Evolutionary conservation across 805 yeast species (phyloP).

Genomic region (Starmerella floris): DNA sequence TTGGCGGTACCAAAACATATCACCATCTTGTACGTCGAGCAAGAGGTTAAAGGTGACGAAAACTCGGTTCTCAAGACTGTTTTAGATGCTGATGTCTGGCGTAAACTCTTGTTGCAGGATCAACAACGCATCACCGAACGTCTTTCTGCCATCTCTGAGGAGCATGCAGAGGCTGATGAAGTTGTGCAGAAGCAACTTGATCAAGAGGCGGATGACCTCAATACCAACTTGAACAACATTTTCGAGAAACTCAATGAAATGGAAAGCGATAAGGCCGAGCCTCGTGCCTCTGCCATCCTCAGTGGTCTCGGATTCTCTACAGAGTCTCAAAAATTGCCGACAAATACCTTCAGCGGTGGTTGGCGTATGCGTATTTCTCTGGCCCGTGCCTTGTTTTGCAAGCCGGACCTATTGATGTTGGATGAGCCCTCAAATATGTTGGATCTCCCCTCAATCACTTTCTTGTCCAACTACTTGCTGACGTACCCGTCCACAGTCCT

Average conservation of each 20-base stretch:
- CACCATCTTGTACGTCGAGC: slow-evolving; percentile 92
- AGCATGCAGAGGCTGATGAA: slow-evolving; percentile 41
- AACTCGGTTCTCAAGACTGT: slow-evolving; percentile 84
- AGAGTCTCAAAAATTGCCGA: slow-evolving; percentile 69
- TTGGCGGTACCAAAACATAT: slow-evolving; percentile 88
- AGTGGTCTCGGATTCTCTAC: slow-evolving; percentile 87
- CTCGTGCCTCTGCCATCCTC: slow-evolving; percentile 87
- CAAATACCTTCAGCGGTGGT: slow-evolving; percentile 96
- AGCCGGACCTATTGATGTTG: slow-evolving; percentile 80
- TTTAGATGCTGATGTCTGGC: slow-evolving; percentile 98
- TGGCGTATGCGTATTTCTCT: slow-evolving; percentile 99
- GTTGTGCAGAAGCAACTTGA: slow-evolving; percentile 58
- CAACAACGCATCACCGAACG: slow-evolving; percentile 51
- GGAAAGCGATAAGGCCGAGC: slow-evolving; percentile 96
- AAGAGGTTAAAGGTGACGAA: slow-evolving; percentile 91
- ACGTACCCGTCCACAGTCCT: slow-evolving; percentile 83
- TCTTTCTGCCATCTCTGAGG: slow-evolving; percentile 56
- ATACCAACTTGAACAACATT: slow-evolving; percentile 61
- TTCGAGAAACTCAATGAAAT: slow-evolving; percentile 75
- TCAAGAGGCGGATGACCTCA: slow-evolving; percentile 79
- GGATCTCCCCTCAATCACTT: slow-evolving; percentile 98
- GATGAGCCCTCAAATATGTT: slow-evolving; percentile 99
- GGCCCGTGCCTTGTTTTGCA: slow-evolving; percentile 94
- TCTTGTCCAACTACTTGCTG: slow-evolving; percentile 77
- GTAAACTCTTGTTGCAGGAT: slow-evolving; percentile 73